Evolutionary conservation across 331 rosid species (phyloP), one percentile per base, ranked within the genome.

Genomic region (Telfairia occidentalis): DNA sequence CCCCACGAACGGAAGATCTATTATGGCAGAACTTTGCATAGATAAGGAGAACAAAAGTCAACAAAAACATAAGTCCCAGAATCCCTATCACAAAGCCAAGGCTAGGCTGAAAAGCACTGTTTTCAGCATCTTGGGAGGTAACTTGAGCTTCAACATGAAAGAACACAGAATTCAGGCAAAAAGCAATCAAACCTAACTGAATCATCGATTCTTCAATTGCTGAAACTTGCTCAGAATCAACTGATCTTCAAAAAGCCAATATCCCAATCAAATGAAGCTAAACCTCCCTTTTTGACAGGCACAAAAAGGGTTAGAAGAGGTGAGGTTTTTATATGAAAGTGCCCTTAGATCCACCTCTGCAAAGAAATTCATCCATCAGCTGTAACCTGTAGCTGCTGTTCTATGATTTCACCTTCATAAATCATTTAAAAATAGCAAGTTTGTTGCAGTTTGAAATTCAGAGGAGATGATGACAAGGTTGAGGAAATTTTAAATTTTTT

Each of bases 71-170:
- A 18, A 88, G 19, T 11, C 85, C 66, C 5, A 92, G 83, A 80
- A 95, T 74, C 63, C 82, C 89, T 34, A 92, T 78, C 73, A 95
- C 97, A 82, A 86, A 87, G 26, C 76, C 93, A 75, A 92, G 87
- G 80, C 87, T 87, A 55, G 97, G 97, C 74, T 88, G 86, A 64
- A 90, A 83, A 59, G 45, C 63, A 5, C 80, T 58, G 34, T 63
- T 78, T 65, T 65, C 72, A 38, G 16, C 72, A 74, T 82, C 83
- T 8, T 42, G 24, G 32, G 86, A 50, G 38, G 78, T 1, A 30
- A 67, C 0, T 74, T 81, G 92, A 81, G 96, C 92, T 85, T 81
- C 81, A 64, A 80, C 93, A 76, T 61, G 50, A 77, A 81, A 43
- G 73, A 81, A 76, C 32, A 81, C 40, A 37, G 42, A 65, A 71